phyloP scores from a whole-genome alignment of 176 grass and related monocot species.

The Alopecurus myosuroides region DNA sequence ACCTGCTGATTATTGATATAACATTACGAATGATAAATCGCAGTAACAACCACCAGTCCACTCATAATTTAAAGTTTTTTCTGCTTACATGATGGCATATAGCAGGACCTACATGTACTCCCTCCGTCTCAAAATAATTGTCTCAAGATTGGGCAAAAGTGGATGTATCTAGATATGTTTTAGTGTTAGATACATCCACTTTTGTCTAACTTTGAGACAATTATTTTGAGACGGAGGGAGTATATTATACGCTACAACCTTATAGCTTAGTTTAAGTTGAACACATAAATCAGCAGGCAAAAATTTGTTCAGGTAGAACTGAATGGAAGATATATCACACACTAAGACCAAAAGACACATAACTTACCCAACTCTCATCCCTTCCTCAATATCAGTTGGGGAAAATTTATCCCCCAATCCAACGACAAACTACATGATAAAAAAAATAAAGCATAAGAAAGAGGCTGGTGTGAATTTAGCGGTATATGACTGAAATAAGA shows the following conservation, averaged over 20 bases:
- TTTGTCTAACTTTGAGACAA: too few species aligned
- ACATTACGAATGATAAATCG: background rate
- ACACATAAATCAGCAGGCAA: background rate
- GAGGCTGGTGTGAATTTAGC: background rate
- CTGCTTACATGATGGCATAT: background rate
- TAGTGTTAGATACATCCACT: too few species aligned
- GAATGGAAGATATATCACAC: background rate
- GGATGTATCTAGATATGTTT: too few species aligned
- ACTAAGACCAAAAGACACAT: background rate
- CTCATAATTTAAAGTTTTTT: background rate
- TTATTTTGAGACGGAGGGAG: too few species aligned
- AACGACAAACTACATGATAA: slow-evolving; percentile 74
- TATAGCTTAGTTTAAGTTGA: background rate
- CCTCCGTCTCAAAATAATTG: too few species aligned
- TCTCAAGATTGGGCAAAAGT: too few species aligned
- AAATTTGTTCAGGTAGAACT: background rate
- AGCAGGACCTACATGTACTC: background rate
- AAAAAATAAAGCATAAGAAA: slow-evolving; percentile 24
- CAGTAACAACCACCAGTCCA: background rate
- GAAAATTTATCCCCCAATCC: slow-evolving; percentile 91
- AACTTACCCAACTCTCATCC: slow-evolving; percentile 88
- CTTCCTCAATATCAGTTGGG: slow-evolving; percentile 95
- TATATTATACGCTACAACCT: background rate
- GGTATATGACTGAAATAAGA: background rate
- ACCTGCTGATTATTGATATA: background rate